A percentile compares a stretch with the other conserved stretches of the same genome.
These are phyloP conservation scores for Sporothrix variecibatus DNA, from an alignment of 2,329 filamentous ascomycete species.

Conservation along the genomic window DNA sequence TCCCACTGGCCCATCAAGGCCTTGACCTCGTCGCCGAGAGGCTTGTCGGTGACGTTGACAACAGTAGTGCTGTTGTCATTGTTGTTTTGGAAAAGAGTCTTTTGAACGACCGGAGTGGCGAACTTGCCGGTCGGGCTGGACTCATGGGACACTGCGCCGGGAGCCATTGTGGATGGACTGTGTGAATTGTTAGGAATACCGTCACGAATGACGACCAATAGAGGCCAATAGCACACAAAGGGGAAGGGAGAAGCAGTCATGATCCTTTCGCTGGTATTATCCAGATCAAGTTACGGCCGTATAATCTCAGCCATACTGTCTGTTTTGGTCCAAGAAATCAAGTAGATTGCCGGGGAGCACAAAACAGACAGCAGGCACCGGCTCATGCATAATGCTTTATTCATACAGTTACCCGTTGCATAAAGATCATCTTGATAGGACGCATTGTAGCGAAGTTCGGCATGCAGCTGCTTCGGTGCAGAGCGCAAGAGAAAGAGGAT, in stretches of 20 bases:
- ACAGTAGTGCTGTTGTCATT: background rate
- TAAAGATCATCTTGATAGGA: conserved; percentile 30
- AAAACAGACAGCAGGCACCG: conserved; percentile 29
- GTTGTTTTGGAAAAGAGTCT: conserved; percentile 48
- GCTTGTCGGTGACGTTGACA: conserved; percentile 30
- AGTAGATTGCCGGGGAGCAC: background rate
- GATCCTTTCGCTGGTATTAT: conserved; percentile 79
- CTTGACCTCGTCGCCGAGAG: conserved; percentile 32
- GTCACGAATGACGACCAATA: background rate
- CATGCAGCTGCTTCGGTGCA: conserved; percentile 23
- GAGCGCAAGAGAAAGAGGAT: background rate
- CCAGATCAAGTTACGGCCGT: conserved; percentile 44
- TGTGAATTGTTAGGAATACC: conserved; percentile 33
- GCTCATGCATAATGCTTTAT: conserved; percentile 31
- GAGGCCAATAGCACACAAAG: conserved; percentile 31
- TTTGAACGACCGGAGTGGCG: conserved; percentile 41
- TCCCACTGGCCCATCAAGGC: conserved; percentile 73
- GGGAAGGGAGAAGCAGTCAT: conserved; percentile 76
- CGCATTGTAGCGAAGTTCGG: conserved; percentile 19
- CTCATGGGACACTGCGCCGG: conserved; percentile 55
- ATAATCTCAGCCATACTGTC: conserved; percentile 41
- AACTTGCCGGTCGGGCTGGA: conserved; percentile 43
- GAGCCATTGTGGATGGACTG: conserved; percentile 65
- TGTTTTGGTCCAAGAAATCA: background rate
- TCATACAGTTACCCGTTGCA: conserved; percentile 32